phyloP scores from a whole-genome alignment of 768 basidiomycete genomes.

The Lentinula sp. region DNA sequence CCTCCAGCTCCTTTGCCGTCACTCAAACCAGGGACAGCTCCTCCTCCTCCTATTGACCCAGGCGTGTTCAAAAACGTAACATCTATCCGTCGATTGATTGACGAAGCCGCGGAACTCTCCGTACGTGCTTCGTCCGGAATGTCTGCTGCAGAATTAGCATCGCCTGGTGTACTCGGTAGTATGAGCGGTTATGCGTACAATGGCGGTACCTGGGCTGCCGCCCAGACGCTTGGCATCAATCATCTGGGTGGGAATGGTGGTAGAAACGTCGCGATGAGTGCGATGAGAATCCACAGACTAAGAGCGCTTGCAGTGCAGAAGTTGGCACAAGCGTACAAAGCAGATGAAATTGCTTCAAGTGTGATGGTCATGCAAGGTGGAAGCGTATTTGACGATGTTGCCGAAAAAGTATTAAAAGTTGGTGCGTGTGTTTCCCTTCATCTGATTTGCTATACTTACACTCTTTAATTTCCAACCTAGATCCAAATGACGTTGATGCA shows the following conservation, averaged over 20 bases:
- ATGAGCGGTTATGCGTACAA: conserved; percentile 26
- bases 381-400: conserved; percentile 89
- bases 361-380: conserved; percentile 96
- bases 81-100: conserved; percentile 73
- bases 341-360: conserved; percentile 87
- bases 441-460: not conserved
- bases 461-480: conserved; percentile 26
- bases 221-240: conserved; percentile 61
- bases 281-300: conserved; percentile 75
- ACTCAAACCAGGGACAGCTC: conserved; percentile 57
- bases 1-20: conserved; percentile 44
- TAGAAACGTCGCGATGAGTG: conserved; percentile 76
- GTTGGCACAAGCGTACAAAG: conserved; percentile 77
- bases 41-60: conserved; percentile 85
- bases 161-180: conserved; percentile 20
- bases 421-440: conserved; percentile 29
- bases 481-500: conserved; percentile 73
- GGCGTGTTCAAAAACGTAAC: conserved; percentile 78
- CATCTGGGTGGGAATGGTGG: conserved; percentile 41
- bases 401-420: conserved; percentile 73
- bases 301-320: conserved; percentile 82
- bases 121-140: conserved; percentile 85
- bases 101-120: conserved; percentile 84
- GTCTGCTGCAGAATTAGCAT: conserved; percentile 66
- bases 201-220: conserved; percentile 52